These are phyloP conservation scores for Ceratocystiopsis sp. DNA, from an alignment of 2,329 filamentous ascomycete genomes.

Conservation along the genomic window DNA sequence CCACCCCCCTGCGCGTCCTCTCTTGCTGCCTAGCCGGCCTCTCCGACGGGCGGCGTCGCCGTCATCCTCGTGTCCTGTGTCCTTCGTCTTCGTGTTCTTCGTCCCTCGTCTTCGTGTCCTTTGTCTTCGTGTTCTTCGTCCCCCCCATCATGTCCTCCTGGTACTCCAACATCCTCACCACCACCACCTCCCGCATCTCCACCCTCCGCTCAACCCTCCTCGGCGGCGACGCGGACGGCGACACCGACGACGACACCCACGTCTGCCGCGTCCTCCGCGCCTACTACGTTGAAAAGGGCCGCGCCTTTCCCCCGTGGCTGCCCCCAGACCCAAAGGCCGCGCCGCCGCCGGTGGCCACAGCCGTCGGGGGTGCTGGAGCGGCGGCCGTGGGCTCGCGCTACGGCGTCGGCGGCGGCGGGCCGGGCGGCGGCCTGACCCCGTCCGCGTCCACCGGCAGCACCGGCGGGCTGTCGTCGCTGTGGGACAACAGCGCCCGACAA, in stretches of 20 bases:
- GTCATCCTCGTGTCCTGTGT: neutral
- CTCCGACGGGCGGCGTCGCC: too few species aligned
- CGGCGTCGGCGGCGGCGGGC: too few species aligned
- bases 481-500: conserved; percentile 32
- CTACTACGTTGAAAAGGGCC: conserved; percentile 83
- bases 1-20: too few species aligned
- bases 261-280: conserved; percentile 82
- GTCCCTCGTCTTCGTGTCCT: neutral
- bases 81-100: neutral
- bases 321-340: conserved; percentile 73
- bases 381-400: conserved; percentile 35
- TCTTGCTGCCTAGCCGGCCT: too few species aligned
- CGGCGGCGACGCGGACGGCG: conserved; percentile 47
- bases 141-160: conserved; percentile 51
- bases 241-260: conserved; percentile 80
- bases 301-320: conserved; percentile 69
- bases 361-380: conserved; percentile 36
- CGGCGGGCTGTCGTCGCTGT: conserved; percentile 40
- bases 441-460: conserved; percentile 13
- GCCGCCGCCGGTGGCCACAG: conserved; percentile 28
- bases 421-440: conserved; percentile 20
- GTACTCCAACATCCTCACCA: conserved; percentile 57
- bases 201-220: conserved; percentile 54
- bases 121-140: neutral
- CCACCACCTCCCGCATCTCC: conserved; percentile 47